phyloP scores from a whole-genome alignment of 2,329 filamentous ascomycete genomes.

The Drechslera avenae region DNA sequence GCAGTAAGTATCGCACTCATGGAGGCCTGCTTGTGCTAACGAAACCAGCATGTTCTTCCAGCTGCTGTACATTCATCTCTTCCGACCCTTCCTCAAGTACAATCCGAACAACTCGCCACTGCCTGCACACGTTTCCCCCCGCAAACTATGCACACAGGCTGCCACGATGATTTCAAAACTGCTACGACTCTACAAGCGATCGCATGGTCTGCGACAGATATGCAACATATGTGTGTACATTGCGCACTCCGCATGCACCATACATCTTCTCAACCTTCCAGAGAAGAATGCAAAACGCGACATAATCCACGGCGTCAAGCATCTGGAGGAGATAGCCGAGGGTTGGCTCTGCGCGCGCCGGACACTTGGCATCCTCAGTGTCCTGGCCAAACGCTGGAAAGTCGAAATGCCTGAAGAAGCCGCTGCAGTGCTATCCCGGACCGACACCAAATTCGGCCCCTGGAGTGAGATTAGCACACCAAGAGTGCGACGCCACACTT shows the following conservation, averaged over 20 bases:
- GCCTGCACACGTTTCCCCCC: conserved; percentile 84
- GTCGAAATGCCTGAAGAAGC: conserved; percentile 87
- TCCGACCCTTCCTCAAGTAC: conserved; percentile 93
- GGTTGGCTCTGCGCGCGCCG: conserved; percentile 90
- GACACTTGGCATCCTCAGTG: conserved; percentile 81
- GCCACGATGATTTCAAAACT: conserved; percentile 89
- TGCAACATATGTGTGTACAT: conserved; percentile 98
- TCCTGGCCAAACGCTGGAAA: conserved; percentile 87
- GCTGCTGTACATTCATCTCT: conserved; percentile 91
- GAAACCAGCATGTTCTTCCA: conserved; percentile 90
- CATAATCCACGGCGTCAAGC: conserved; percentile 86
- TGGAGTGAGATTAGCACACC: conserved; percentile 50
- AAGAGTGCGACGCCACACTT: conserved; percentile 24
- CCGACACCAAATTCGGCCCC: conserved; percentile 78
- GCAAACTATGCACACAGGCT: conserved; percentile 88
- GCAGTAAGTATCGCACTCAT: conserved; percentile 70
- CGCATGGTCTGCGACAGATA: conserved; percentile 88
- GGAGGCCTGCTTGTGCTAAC: conserved; percentile 26
- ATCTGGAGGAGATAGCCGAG: conserved; percentile 93
- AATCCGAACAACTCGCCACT: conserved; percentile 79
- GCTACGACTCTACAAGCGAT: conserved; percentile 91
- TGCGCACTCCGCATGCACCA: conserved; percentile 89
- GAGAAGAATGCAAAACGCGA: conserved; percentile 90
- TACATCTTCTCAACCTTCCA: conserved; percentile 89
- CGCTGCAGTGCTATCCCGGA: conserved; percentile 72